These are phyloP conservation scores for Colletotrichum neosansevieriae DNA, from an alignment of 2,329 filamentous ascomycete species.

Conservation along the genomic window DNA sequence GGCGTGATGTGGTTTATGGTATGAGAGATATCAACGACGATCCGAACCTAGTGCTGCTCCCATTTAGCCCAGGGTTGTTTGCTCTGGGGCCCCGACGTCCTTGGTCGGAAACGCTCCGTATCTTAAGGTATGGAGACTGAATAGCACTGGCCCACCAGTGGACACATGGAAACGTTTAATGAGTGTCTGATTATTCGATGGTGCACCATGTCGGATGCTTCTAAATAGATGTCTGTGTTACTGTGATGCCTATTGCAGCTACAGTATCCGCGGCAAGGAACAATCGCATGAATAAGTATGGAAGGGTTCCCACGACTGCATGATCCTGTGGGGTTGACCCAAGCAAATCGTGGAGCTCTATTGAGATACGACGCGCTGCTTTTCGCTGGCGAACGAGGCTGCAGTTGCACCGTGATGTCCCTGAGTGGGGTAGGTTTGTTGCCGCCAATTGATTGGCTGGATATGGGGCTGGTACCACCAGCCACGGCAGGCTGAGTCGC, in stretches of 20 bases:
- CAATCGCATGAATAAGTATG: too few species aligned
- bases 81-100: slow-evolving; percentile 1
- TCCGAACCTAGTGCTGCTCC: slow-evolving; percentile 27
- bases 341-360: not conserved
- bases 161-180: slow-evolving; percentile 25
- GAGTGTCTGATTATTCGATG: not conserved
- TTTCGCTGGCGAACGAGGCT: slow-evolving; percentile 16
- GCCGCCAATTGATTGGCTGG: slow-evolving; percentile 17
- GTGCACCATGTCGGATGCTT: too few species aligned
- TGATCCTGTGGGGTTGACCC: too few species aligned
- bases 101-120: not conserved
- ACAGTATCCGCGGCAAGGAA: too few species aligned
- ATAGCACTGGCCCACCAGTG: slow-evolving; percentile 14
- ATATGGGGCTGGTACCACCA: not conserved
- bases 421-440: not conserved
- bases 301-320: too few species aligned
- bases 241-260: too few species aligned
- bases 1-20: slow-evolving; percentile 35
- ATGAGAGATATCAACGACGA: slow-evolving; percentile 37
- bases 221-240: too few species aligned
- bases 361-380: not conserved
- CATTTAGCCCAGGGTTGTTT: not conserved
- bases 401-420: not conserved
- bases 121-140: not conserved
- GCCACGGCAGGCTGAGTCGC: slow-evolving; percentile 39